These are phyloP conservation scores for Calonectria crousiana DNA, from an alignment of 2,329 filamentous ascomycete genomes.

Conservation along the genomic window DNA sequence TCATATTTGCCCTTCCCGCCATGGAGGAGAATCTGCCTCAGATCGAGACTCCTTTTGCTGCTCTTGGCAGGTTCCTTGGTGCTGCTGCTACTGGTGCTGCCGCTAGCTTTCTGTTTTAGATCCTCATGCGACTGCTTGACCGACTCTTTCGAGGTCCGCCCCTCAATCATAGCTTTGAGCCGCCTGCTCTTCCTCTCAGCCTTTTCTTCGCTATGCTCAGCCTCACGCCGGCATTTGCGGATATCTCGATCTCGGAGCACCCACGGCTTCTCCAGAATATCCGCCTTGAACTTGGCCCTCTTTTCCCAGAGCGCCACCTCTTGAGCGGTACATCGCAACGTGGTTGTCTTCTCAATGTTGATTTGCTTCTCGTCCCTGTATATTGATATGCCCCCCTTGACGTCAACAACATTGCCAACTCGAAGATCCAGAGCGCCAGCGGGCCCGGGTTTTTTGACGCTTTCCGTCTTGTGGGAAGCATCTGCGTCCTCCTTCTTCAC, in stretches of 20 bases:
- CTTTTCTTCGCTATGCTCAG: slow-evolving; percentile 50
- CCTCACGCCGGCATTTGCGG: slow-evolving; percentile 62
- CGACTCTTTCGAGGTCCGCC: slow-evolving; percentile 15
- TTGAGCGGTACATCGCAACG: slow-evolving; percentile 63
- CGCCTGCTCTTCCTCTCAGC: slow-evolving; percentile 43
- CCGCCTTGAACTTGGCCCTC: slow-evolving; percentile 60
- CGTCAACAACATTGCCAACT: slow-evolving; percentile 67
- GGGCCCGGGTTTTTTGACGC: slow-evolving; percentile 10
- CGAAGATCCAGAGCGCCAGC: slow-evolving; percentile 52
- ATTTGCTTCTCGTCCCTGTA: slow-evolving; percentile 66
- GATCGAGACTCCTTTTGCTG: slow-evolving; percentile 34
- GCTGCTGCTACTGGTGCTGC: background rate
- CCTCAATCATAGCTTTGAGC: slow-evolving; percentile 33
- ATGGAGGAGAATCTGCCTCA: slow-evolving; percentile 44
- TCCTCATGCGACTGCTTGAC: slow-evolving; percentile 19
- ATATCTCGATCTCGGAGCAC: slow-evolving; percentile 62
- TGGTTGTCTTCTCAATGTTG: slow-evolving; percentile 62
- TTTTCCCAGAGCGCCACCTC: slow-evolving; percentile 73
- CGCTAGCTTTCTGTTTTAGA: background rate
- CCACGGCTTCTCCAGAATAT: slow-evolving; percentile 68
- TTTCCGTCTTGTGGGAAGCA: slow-evolving; percentile 15
- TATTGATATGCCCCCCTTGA: slow-evolving; percentile 64
- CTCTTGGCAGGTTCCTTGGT: slow-evolving; percentile 22
- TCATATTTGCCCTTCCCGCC: slow-evolving; percentile 49
- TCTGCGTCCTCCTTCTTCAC: slow-evolving; percentile 8